Evolutionary conservation across 768 basidiomycete species (phyloP).

Genomic region (Naematelia encephala): DNA sequence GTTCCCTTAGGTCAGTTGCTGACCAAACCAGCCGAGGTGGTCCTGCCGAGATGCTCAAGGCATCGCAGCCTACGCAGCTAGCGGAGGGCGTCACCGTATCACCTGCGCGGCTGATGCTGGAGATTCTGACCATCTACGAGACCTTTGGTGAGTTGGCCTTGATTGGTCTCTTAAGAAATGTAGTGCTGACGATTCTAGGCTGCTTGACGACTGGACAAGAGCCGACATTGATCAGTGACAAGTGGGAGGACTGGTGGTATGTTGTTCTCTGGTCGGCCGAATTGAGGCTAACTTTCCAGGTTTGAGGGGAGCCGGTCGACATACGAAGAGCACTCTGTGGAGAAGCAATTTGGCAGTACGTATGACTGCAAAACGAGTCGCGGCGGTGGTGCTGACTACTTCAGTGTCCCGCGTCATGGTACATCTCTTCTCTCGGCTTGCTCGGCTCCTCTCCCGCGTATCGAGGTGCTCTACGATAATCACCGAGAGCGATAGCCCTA

Average conservation of each 20-base stretch:
- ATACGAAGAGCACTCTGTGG: conserved; percentile 53
- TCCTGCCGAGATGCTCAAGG: conserved; percentile 51
- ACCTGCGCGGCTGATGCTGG: conserved; percentile 52
- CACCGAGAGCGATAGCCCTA: conserved; percentile 22
- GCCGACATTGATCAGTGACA: conserved; percentile 50
- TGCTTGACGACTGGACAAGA: conserved; percentile 52
- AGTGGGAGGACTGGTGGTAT: conserved; percentile 53
- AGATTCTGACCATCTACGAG: conserved; percentile 55
- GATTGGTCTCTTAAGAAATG: background rate
- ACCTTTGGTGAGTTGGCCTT: conserved; percentile 48
- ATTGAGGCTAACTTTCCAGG: conserved; percentile 3
- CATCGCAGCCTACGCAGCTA: conserved; percentile 26
- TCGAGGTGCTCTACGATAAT: conserved; percentile 13
- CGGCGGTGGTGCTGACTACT: too few species aligned
- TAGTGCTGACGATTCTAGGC: conserved; percentile 37
- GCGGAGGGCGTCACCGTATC: conserved; percentile 48
- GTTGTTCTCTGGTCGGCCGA: background rate
- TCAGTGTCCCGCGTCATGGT: conserved; percentile 48
- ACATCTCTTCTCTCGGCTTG: conserved; percentile 38
- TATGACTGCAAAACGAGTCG: background rate
- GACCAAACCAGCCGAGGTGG: conserved; percentile 50
- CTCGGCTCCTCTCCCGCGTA: conserved; percentile 34
- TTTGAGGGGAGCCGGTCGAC: conserved; percentile 49
- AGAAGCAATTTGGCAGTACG: conserved; percentile 55
- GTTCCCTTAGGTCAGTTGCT: background rate